Conservation (phyloP, 192 early-diverging fungal species). For the Borealophlyctis nickersoniae region DNA sequence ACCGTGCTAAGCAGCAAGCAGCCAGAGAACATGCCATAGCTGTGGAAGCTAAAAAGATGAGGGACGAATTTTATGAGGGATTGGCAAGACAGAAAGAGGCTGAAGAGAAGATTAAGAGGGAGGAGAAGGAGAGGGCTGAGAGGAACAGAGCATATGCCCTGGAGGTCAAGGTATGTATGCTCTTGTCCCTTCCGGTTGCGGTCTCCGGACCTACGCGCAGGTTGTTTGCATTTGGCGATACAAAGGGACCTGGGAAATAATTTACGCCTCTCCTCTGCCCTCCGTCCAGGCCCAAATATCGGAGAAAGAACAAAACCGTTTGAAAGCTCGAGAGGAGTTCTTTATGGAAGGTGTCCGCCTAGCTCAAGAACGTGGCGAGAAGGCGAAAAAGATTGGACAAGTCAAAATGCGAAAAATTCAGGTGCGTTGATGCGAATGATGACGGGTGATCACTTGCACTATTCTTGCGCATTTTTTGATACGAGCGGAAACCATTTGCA, state of each 20-base stretch:
- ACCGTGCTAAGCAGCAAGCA: conserved; percentile 47
- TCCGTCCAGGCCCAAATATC: conserved; percentile 52
- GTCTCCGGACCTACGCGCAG: no score
- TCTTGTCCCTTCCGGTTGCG: no score
- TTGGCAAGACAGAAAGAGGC: conserved; percentile 44
- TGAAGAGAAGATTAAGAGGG: conserved; percentile 41
- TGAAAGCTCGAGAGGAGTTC: conserved; percentile 53
- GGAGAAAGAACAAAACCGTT: conserved; percentile 43
- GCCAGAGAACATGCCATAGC: conserved; percentile 57
- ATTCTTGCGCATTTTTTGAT: conserved; percentile 5
- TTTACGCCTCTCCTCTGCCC: no score
- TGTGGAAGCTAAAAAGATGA: conserved; percentile 53
- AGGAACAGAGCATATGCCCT: conserved; percentile 48
- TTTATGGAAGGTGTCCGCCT: conserved; percentile 55
- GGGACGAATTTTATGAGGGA: conserved; percentile 54
- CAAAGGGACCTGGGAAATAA: no score
- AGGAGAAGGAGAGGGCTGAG: conserved; percentile 35
- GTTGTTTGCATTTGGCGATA: no score
- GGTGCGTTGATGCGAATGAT: no score
- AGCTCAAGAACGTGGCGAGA: conserved; percentile 47
- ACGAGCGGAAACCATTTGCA: no score
- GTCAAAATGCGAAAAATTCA: conserved; percentile 53
- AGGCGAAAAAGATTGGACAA: conserved; percentile 51
- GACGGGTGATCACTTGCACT: conserved; percentile 4
- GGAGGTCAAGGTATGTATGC: conserved; percentile 42